Base-by-base conservation (phyloP, 495 filamentous ascomycete species). In the Cercophora samala region DNA sequence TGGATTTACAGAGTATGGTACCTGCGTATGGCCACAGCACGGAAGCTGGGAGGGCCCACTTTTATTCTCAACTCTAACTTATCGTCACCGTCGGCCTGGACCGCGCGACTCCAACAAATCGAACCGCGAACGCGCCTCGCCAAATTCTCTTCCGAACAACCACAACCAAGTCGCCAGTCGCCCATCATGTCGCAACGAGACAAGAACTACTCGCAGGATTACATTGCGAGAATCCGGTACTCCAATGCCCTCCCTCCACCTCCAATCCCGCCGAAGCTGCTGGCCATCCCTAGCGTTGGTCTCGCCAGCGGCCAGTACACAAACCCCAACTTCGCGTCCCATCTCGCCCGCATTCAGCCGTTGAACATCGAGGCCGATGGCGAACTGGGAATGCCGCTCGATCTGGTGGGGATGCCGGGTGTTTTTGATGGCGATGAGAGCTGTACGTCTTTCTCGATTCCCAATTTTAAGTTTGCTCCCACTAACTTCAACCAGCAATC, bases 331-430 rank as follows among this genome's bases (percentile, higher is more conserved):
- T 98, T 96, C 80, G 91, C 92, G 24, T 93, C 93, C 32, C 89
- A 91, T 62, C 78, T 99, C 66, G 91, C 91, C 1, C 84, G 93
- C 69, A 92, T 96, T 68, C 93, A 98, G 79, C 88, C 93, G n/a
- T 81, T 96, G 4, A 97, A 96, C 68, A 93, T 99, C 62, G 95
- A 98, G 77, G 93, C 93, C 22, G 96, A 99, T 86, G 93, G 93
- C 21, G 96, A 98, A 81, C 87, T 97, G 66, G 95, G 96, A 46
- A 97, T 99, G 94, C 92, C 92, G 52, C 87, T 99, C 76, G 94
- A 99, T 76, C 80, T 99, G 56, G 90, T 97, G 55, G 95, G 96
- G 69, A 89, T 98, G 77, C 96, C 96, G 5, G 91, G 93, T 0
- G 86, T 98, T 55, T 97, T 98, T 74, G 87, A 98, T 69, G 93